Evolutionary conservation across 352 stramenopile genomes (phyloP), one percentile per base, ranked within the genome.

Genomic region (Phytopythium oedochilum): DNA sequence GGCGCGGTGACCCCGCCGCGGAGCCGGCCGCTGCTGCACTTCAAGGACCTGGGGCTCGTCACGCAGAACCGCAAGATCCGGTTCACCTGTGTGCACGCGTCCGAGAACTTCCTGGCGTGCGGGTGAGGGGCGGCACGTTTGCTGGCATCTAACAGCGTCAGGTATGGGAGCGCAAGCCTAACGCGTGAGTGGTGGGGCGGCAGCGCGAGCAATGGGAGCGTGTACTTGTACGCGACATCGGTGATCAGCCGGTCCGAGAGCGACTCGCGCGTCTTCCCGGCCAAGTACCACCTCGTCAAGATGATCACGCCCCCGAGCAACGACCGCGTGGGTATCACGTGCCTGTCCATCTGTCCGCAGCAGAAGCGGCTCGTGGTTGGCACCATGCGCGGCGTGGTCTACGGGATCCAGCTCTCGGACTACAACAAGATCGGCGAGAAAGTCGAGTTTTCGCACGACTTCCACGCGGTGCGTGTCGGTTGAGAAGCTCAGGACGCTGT

Each of bases 341-440:
- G 82, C 63, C 52, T 94, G 35, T 92, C 71, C 44, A 89, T 95
- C 59, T 92, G 80, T 51, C 86, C 86, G 17, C 55, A 75, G 59
- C 83, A 95, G 55, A 89, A 92, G 47, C 74, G 81, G 14, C 71
- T 95, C 15, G 80, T 92, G 2, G 80, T 95, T 14, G 86, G 86
- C 25, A 94, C 80, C 36, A 82, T 80, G 56, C 78, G 77, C 5
- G 86, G 83, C 18, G 70, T 91, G 32, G 81, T 95, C 32, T 93
- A 95, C 63, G 83, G 76, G 0, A 70, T 94, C 1, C 80, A 89
- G 52, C 71, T 95, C 12, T 73, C 74, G 5, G 86, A 95, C 59
- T 92, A 92, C 67, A 82, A 92, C 66, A 88, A 88, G 57, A 91
- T 95, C 42, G 86, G 86, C 40, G 86, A 94, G 59, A 90, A 90